Base-by-base conservation (phyloP, 2,329 filamentous ascomycete species). In the Diplodia scrobiculata region DNA sequence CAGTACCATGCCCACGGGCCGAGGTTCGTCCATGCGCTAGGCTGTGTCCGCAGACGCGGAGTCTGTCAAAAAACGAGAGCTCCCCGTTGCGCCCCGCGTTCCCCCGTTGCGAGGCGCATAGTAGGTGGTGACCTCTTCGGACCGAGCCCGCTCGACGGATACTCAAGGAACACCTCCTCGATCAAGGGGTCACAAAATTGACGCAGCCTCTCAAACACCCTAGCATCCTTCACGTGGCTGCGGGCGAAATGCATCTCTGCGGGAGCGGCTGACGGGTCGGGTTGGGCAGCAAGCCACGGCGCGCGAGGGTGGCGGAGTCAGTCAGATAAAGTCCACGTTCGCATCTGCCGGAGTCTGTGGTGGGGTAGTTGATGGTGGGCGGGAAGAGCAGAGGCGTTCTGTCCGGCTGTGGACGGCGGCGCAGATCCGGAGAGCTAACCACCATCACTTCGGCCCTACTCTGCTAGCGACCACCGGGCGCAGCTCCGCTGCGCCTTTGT, bases 381-480 rank as follows among this genome's bases (percentile, higher is more conserved):
- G 29, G 51, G 9, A 54, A 17, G 17, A 27, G 21, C 21, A 51
- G 48, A 36, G 32, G 32, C 32, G n/a, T 54, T 25, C 17, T 38
- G 29, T 36, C 51, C 51, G 27, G 7, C 38, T 41, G 1, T 1
- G 14, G 36, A 41, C 36, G 51, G 51, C 29, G 27, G 50, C 11
- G 52, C 52, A 34, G 25, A 34, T 54, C 52, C 13, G 13, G 25
- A 0, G 25, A 25, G 25, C 25, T 25, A 25, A 25, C 25, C 25
- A 25, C 25, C 25, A 21, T 7, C 21, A n/a, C 38, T 21, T 58
- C 53, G 53, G 53, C 19, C 53, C 58, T 62, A 25, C 19, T 58
- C 5, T 19, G 41, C 2, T 47, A n/a, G 19, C 14, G n/a, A 4
- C 21, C 19, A 27, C 9, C 58, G 58, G 58, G 14, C 17, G 25